These are phyloP conservation scores for Ascosphaera aggregata DNA, from an alignment of 2,329 filamentous ascomycete species.

Conservation along the genomic window DNA sequence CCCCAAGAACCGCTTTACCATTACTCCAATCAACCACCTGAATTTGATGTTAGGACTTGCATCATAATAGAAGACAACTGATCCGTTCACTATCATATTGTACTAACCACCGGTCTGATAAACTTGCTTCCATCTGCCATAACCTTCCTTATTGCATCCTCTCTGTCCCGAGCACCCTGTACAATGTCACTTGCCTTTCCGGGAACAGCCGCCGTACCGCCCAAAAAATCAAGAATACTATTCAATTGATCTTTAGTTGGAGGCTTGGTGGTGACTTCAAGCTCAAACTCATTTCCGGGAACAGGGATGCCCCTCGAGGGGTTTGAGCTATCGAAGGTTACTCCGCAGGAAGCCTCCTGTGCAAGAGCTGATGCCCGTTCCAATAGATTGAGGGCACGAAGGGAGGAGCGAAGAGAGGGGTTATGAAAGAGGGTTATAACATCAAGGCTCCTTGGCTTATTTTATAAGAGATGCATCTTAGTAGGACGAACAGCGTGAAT, in stretches of 20 bases:
- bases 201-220: slow-evolving; percentile 35
- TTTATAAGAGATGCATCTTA: too few species aligned
- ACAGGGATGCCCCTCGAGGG: neutral
- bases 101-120: slow-evolving; percentile 52
- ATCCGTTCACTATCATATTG: too few species aligned
- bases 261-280: slow-evolving; percentile 56
- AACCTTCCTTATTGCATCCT: slow-evolving; percentile 60
- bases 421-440: slow-evolving; percentile 94
- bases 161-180: slow-evolving; percentile 45
- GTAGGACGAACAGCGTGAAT: neutral
- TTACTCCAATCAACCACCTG: slow-evolving; percentile 77
- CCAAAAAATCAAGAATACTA: slow-evolving; percentile 67
- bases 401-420: slow-evolving; percentile 46
- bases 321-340: neutral
- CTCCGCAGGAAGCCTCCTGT: neutral
- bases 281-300: slow-evolving; percentile 45
- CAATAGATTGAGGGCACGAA: slow-evolving; percentile 49
- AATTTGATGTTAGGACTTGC: slow-evolving; percentile 11
- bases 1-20: slow-evolving; percentile 42
- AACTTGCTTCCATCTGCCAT: slow-evolving; percentile 45
- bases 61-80: slow-evolving; percentile 1
- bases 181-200: slow-evolving; percentile 41
- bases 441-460: slow-evolving; percentile 67
- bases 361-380: slow-evolving; percentile 48
- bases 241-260: slow-evolving; percentile 66